These are phyloP conservation scores for Alternaria incomplexa DNA, from an alignment of 2,329 filamentous ascomycete species.

Conservation along the genomic window DNA sequence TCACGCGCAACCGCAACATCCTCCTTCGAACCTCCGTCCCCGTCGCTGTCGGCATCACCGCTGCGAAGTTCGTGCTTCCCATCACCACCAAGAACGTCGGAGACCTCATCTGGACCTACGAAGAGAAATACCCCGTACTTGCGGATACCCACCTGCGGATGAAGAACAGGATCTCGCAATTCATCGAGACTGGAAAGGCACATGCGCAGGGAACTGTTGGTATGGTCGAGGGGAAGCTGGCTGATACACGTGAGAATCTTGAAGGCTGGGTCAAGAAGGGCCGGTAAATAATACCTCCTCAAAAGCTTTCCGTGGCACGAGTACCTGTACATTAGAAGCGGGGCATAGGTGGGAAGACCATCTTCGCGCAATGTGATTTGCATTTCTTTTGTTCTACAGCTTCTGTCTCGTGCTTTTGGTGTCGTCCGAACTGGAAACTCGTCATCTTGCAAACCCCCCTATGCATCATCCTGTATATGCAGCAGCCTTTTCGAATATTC, in stretches of 20 bases:
- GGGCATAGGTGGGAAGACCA: slow-evolving; percentile 5
- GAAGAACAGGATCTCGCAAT: slow-evolving; percentile 71
- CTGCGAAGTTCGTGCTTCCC: slow-evolving; percentile 84
- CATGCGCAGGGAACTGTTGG: slow-evolving; percentile 73
- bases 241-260: slow-evolving; percentile 73
- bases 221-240: slow-evolving; percentile 82
- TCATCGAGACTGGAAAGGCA: slow-evolving; percentile 74
- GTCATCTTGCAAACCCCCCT: too few relatives aligned
- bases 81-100: slow-evolving; percentile 89
- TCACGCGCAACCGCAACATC: slow-evolving; percentile 86
- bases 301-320: slow-evolving; percentile 13
- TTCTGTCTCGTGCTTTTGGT: too few relatives aligned
- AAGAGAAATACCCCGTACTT: slow-evolving; percentile 83
- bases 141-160: slow-evolving; percentile 79
- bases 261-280: slow-evolving; percentile 94
- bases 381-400: neutral
- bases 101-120: slow-evolving; percentile 88
- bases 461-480: too few relatives aligned
- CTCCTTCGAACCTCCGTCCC: slow-evolving; percentile 79
- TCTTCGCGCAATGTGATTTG: slow-evolving; percentile 6
- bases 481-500: too few relatives aligned
- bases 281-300: slow-evolving; percentile 59
- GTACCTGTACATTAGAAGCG: slow-evolving; percentile 24
- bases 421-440: too few relatives aligned
- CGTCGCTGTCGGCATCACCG: slow-evolving; percentile 77